Evolutionary conservation across 805 yeast species (phyloP).

Genomic region (Scheffersomyces lignosus): DNA sequence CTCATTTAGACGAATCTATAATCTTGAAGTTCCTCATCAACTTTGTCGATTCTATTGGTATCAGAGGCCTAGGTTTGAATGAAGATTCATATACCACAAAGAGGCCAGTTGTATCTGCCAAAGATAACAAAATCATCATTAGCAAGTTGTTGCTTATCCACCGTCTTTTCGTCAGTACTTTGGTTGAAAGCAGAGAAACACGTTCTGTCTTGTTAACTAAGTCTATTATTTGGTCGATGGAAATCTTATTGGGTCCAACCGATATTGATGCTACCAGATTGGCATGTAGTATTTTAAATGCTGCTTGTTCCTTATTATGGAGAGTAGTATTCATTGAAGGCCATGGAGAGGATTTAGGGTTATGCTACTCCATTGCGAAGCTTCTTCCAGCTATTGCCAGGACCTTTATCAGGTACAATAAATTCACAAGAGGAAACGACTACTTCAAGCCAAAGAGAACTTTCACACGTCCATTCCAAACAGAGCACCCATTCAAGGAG

Average conservation of each 20-base stretch:
- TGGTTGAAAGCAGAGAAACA: constrained; percentile 24
- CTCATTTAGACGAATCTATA: constrained; percentile 36
- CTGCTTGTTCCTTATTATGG: constrained; percentile 45
- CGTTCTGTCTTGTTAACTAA: constrained; percentile 43
- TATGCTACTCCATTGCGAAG: constrained; percentile 51
- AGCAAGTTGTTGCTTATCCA: constrained; percentile 63
- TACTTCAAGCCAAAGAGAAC: constrained; percentile 59
- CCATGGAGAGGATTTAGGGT: constrained; percentile 31
- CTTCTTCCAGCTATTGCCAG: constrained; percentile 54
- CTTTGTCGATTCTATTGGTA: constrained; percentile 55
- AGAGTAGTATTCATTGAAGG: constrained; percentile 24
- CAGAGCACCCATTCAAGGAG: constrained; percentile 60
- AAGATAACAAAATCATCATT: constrained; percentile 56
- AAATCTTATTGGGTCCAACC: constrained; percentile 50
- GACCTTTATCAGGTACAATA: constrained; percentile 53
- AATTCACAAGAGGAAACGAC: constrained; percentile 46
- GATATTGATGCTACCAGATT: constrained; percentile 64
- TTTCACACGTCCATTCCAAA: constrained; percentile 70
- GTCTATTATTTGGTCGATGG: constrained; percentile 57
- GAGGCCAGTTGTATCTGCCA: constrained; percentile 31
- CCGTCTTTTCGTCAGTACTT: constrained; percentile 47
- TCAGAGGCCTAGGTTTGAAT: constrained; percentile 53
- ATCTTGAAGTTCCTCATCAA: constrained; percentile 42
- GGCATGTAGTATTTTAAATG: constrained; percentile 58
- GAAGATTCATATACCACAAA: constrained; percentile 24